A percentile compares a stretch with the other conserved stretches of the same genome.
Evolutionary conservation across 2,329 filamentous ascomycete species (phyloP).

Genomic region (Aspergillus sp.): DNA sequence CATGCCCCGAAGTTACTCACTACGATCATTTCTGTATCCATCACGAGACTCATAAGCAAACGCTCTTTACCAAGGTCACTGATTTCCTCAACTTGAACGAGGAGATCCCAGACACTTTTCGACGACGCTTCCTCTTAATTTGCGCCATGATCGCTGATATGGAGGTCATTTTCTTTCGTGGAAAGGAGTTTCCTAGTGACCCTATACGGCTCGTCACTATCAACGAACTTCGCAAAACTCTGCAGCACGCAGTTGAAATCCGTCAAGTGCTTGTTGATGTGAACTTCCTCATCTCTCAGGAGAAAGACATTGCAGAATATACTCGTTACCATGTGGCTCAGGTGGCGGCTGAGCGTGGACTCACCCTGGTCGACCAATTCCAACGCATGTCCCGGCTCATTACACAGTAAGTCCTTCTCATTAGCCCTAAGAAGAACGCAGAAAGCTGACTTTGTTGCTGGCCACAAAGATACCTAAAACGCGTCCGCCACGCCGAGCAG

Average conservation of each 20-base stretch:
- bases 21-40: not conserved
- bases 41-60: not conserved
- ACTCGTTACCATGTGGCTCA: slow-evolving; percentile 13
- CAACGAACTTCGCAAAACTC: slow-evolving; percentile 10
- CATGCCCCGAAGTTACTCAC: not conserved
- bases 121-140: not conserved
- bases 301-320: slow-evolving; percentile 5
- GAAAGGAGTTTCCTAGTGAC: not conserved
- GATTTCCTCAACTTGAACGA: not conserved
- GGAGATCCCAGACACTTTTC: not conserved
- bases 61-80: not conserved
- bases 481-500: slow-evolving; percentile 20
- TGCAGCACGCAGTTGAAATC: slow-evolving; percentile 14
- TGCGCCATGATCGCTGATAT: not conserved
- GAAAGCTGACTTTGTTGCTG: not conserved
- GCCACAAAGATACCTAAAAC: slow-evolving; percentile 19
- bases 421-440: not conserved
- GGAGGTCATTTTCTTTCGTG: slow-evolving; percentile 24
- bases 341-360: slow-evolving; percentile 7
- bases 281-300: slow-evolving; percentile 15
- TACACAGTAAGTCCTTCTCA: slow-evolving; percentile 17
- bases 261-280: slow-evolving; percentile 15
- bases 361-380: slow-evolving; percentile 15
- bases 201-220: slow-evolving; percentile 10
- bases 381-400: slow-evolving; percentile 19